phyloP scores from a whole-genome alignment of 2,329 filamentous ascomycete genomes.

The Aaosphaeria arxii region DNA sequence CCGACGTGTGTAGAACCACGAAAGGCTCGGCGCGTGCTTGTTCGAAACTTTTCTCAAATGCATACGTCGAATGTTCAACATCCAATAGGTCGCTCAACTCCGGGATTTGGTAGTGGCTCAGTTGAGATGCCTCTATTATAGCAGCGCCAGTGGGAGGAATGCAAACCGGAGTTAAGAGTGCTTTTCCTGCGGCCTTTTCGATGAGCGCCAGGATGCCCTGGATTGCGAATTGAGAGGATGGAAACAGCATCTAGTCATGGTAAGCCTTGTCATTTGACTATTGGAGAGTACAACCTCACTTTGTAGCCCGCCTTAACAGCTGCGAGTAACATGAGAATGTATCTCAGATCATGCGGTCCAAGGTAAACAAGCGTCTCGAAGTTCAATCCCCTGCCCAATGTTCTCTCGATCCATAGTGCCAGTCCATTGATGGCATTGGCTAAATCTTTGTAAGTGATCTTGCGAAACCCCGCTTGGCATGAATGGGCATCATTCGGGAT shows the following conservation, averaged over 20 bases:
- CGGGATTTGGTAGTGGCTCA: slow-evolving; percentile 7
- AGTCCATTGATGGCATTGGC: slow-evolving; percentile 32
- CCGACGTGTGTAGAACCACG: slow-evolving; percentile 30
- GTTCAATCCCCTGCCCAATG: slow-evolving; percentile 19
- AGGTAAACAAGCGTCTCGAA: slow-evolving; percentile 16
- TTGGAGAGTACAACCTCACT: slow-evolving; percentile 3
- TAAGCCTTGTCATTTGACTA: not conserved
- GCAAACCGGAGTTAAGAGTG: slow-evolving; percentile 3
- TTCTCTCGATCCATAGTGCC: slow-evolving; percentile 30
- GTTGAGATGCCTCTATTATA: slow-evolving; percentile 1
- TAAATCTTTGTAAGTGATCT: slow-evolving; percentile 22
- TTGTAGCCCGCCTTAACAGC: slow-evolving; percentile 19
- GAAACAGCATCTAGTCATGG: slow-evolving; percentile 9
- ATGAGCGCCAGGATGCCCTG: slow-evolving; percentile 8
- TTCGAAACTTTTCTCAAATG: slow-evolving; percentile 15
- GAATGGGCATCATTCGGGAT: slow-evolving; percentile 1
- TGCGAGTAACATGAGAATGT: slow-evolving; percentile 12
- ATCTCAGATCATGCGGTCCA: slow-evolving; percentile 18
- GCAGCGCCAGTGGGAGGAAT: slow-evolving; percentile 2
- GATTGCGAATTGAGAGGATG: slow-evolving; percentile 13
- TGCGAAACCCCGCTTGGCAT: slow-evolving; percentile 19
- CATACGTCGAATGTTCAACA: slow-evolving; percentile 3
- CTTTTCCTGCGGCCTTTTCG: slow-evolving; percentile 4
- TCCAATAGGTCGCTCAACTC: slow-evolving; percentile 5
- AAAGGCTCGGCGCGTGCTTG: slow-evolving; percentile 19